phyloP scores from a whole-genome alignment of 441 rosid species.

The Aquilaria agallochum region DNA sequence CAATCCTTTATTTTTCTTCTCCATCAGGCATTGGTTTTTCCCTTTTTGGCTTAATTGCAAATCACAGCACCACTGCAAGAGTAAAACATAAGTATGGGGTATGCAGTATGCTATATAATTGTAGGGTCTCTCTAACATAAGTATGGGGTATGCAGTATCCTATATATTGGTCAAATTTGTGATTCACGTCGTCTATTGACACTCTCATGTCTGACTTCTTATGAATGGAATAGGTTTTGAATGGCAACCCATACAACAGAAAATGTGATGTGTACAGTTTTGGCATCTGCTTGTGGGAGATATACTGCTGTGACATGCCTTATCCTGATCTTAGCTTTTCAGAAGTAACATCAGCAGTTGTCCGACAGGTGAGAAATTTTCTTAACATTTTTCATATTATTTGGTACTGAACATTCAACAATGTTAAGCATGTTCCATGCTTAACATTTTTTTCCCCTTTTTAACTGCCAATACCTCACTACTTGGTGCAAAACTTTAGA shows the following conservation, averaged over 20 bases:
- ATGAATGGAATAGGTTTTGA: slow-evolving; percentile 41
- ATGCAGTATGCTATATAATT: too few species aligned
- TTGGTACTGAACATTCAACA: too few species aligned
- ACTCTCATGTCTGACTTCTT: too few species aligned
- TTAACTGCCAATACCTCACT: not conserved
- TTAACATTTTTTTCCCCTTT: not conserved
- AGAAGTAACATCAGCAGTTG: slow-evolving; percentile 74
- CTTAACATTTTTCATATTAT: not conserved
- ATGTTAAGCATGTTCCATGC: not conserved
- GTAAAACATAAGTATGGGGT: too few species aligned
- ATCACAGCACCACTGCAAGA: too few species aligned
- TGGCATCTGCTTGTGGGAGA: slow-evolving; percentile 79
- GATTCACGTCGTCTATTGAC: too few species aligned
- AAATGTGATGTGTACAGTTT: slow-evolving; percentile 79
- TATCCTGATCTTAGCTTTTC: slow-evolving; percentile 82
- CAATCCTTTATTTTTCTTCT: too few species aligned
- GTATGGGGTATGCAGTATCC: too few species aligned
- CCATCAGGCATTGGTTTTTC: too few species aligned
- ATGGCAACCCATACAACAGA: slow-evolving; percentile 65
- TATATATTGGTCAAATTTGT: too few species aligned
- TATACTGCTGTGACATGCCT: slow-evolving; percentile 84
- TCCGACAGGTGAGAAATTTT: slow-evolving; percentile 49
- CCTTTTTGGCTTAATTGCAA: too few species aligned
- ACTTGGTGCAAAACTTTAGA: slow-evolving; percentile 29
- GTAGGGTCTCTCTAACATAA: not conserved